Evolutionary conservation across 345 rosid species (phyloP).

Genomic region (Syzygium aqueum): DNA sequence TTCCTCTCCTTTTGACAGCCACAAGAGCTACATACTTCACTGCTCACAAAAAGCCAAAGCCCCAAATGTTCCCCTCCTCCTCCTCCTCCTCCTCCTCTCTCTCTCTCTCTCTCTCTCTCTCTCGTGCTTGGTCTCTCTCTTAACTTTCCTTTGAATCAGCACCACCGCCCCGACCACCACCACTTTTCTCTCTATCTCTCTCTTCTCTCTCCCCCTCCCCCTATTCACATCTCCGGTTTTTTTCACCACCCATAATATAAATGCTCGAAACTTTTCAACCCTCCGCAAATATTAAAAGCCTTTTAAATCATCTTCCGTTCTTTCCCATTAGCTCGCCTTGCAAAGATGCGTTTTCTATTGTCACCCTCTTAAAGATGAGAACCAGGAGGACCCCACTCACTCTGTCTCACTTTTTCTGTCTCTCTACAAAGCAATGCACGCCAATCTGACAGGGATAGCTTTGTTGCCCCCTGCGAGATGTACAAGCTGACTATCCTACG

Average conservation of each 20-base stretch:
- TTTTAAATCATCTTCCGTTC: background rate
- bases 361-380: background rate
- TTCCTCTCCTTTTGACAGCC: slow-evolving; percentile 15
- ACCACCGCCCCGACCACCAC: slow-evolving; percentile 11
- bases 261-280: background rate
- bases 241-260: background rate
- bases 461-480: background rate
- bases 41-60: slow-evolving; percentile 13
- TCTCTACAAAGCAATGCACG: slow-evolving; percentile 5
- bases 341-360: background rate
- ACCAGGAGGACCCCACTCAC: background rate
- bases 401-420: background rate
- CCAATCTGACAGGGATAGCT: slow-evolving; percentile 11
- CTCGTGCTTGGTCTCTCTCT: background rate
- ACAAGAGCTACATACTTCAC: slow-evolving; percentile 10
- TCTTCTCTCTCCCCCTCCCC: background rate
- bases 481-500: background rate
- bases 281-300: background rate
- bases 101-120: background rate
- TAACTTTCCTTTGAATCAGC: slow-evolving; percentile 10
- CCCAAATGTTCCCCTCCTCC: slow-evolving; percentile 10
- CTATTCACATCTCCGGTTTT: background rate
- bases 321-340: background rate
- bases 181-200: background rate
- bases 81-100: background rate